Percentiles rank a stretch among this genome's conserved stretches.
Conservation (phyloP, 768 basidiomycete genomes). For the Boletus sensibilis region DNA sequence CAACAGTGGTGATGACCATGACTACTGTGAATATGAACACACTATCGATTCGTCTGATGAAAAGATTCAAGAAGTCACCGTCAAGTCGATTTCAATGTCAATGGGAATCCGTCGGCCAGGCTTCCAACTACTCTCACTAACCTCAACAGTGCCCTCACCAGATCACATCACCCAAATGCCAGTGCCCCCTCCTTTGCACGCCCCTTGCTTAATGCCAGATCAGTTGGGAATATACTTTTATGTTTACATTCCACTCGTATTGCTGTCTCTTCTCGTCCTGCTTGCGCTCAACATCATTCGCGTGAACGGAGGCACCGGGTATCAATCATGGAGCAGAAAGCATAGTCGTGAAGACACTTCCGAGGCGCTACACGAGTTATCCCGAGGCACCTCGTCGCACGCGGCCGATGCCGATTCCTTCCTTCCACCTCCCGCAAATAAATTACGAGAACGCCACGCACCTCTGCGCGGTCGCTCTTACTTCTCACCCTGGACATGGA, state of each 20-base stretch:
- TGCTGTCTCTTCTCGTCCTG: conserved; percentile 56
- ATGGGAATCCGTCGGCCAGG: conserved; percentile 85
- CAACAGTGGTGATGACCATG: conserved; percentile 88
- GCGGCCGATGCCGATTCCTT: conserved; percentile 7
- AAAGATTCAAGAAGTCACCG: conserved; percentile 68
- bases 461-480: conserved; percentile 16
- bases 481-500: conserved; percentile 23
- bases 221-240: conserved; percentile 76
- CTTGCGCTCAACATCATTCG: conserved; percentile 29
- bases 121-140: conserved; percentile 85
- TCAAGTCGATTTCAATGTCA: conserved; percentile 89
- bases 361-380: conserved; percentile 11
- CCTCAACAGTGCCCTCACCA: conserved; percentile 33
- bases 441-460: conserved; percentile 6
- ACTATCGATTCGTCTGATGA: conserved; percentile 23
- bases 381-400: conserved; percentile 3
- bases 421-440: conserved; percentile 20
- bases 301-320: conserved; percentile 2
- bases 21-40: conserved; percentile 83
- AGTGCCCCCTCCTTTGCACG: conserved; percentile 43
- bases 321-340: conserved; percentile 7
- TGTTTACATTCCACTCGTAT: conserved; percentile 65
- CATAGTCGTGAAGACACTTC: conserved; percentile 8
- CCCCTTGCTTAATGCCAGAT: conserved; percentile 79
- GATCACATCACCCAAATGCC: conserved; percentile 34